Conservation (phyloP, 2,329 filamentous ascomycete species). For the Proliferodiscus dingleyae region DNA sequence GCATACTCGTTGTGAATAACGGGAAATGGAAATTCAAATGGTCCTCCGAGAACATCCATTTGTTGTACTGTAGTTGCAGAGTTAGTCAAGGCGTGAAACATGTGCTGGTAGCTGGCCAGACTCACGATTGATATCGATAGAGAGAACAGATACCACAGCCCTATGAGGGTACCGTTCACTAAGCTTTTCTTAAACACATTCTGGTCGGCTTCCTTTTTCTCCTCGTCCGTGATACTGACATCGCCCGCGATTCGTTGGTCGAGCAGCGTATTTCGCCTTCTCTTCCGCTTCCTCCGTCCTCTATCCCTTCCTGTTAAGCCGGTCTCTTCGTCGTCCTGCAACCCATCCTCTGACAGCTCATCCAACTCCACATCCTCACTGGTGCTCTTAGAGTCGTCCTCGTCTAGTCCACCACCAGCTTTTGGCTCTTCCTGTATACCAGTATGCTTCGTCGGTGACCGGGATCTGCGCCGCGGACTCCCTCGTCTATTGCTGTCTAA, state of each 20-base stretch:
- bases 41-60: conserved; percentile 95
- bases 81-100: conserved; percentile 7
- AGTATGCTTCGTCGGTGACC: conserved; percentile 14
- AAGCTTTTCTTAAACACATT: conserved; percentile 63
- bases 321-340: conserved; percentile 84
- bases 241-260: conserved; percentile 64
- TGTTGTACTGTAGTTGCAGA: conserved; percentile 72
- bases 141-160: conserved; percentile 85
- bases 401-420: conserved; percentile 19
- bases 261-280: conserved; percentile 61
- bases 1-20: conserved; percentile 88
- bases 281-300: conserved; percentile 60
- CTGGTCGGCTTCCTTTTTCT: conserved; percentile 71
- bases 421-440: conserved; percentile 20
- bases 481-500: conserved; percentile 11
- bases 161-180: conserved; percentile 77
- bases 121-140: conserved; percentile 85
- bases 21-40: conserved; percentile 89
- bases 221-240: conserved; percentile 59
- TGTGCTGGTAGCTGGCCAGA: conserved; percentile 14
- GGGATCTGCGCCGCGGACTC: conserved; percentile 12
- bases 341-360: conserved; percentile 59
- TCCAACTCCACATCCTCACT: conserved; percentile 53
- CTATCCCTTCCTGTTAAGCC: conserved; percentile 73
- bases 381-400: conserved; percentile 22